phyloP scores from a whole-genome alignment of 2,329 filamentous ascomycete genomes.

The Bipolaris bicolor region DNA sequence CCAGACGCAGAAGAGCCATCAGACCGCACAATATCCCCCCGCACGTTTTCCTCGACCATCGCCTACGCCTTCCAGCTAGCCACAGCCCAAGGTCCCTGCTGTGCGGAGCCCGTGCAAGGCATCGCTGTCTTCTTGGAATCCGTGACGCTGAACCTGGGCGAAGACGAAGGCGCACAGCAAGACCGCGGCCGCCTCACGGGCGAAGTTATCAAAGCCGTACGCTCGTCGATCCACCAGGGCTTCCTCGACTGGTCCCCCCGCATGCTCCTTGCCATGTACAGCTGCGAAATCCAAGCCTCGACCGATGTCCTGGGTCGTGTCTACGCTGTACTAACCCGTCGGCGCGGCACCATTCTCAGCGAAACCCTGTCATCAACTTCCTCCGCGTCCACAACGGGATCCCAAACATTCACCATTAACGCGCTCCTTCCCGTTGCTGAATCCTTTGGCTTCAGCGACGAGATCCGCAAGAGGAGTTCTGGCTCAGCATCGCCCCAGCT shows the following conservation, averaged over 20 bases:
- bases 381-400: conserved; percentile 90
- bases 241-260: conserved; percentile 96
- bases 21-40: conserved; percentile 56
- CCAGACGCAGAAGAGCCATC: conserved; percentile 36
- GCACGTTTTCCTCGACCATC: conserved; percentile 87
- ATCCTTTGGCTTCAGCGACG: conserved; percentile 93
- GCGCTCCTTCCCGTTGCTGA: conserved; percentile 89
- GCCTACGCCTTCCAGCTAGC: conserved; percentile 93
- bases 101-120: conserved; percentile 90
- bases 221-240: conserved; percentile 79
- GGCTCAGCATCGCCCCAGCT: conserved; percentile 92
- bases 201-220: conserved; percentile 88
- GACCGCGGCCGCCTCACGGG: conserved; percentile 83
- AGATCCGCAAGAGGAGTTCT: conserved; percentile 92
- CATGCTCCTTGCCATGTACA: conserved; percentile 97
- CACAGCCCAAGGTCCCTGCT: conserved; percentile 85
- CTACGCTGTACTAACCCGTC: conserved; percentile 95
- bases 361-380: conserved; percentile 95
- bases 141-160: conserved; percentile 65
- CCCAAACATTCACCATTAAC: conserved; percentile 93
- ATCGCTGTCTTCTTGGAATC: conserved; percentile 90
- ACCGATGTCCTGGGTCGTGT: conserved; percentile 94
- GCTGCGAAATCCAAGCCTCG: conserved; percentile 94
- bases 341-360: conserved; percentile 84
- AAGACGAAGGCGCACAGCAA: conserved; percentile 59